Base-by-base conservation (phyloP, 139 green algal species). In the Nannochloris sp. region DNA sequence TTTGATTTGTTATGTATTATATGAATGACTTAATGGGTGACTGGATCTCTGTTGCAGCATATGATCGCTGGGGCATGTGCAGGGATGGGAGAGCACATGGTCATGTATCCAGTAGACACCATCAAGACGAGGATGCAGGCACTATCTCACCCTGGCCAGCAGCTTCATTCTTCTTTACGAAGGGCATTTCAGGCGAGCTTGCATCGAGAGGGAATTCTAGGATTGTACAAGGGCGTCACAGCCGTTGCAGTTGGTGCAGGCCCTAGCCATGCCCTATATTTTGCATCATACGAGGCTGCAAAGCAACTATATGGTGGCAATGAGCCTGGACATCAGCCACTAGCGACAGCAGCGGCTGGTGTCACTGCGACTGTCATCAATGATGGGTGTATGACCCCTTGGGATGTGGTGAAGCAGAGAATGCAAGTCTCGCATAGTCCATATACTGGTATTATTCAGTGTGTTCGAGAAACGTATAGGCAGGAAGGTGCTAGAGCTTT, bases 71-170 rank as follows among this genome's bases (percentile, higher is more conserved):
- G 90, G 10, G 85, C 86, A 2, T 54, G 81, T 11, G 90, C 92
- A n/a, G 93, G 93, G 21, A 90, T 95, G 3, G 78, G 85, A 14
- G 93, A 99, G 72, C 93, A 99, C 72, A 78, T 83, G 4, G 89
- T 78, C 24, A 98, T 99, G 93, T 97, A 90, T 53, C 75, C 75
- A 6, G 85, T 98, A 9, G 93, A 99, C 75, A 97, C 92, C 12
- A 84, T 99, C 49, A 98, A 98, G 63, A 99, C 93, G 4, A 61
- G 93, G 2, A 95, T 96, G 87, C 93, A 99, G 78, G 88, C 88
- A 1, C 65, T 94, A 3, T 80, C 78, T n/a, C 88, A 93, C 44
- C 88, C 88, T 3, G 88, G 88, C 0, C 88, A 96, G 70, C 71
- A 94, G 86, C 56, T 95, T 51, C 81, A 83, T 40, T 60, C 72